Evolutionary conservation across 345 rosid genomes (phyloP).

Genomic region (Linum usitatissimum): DNA sequence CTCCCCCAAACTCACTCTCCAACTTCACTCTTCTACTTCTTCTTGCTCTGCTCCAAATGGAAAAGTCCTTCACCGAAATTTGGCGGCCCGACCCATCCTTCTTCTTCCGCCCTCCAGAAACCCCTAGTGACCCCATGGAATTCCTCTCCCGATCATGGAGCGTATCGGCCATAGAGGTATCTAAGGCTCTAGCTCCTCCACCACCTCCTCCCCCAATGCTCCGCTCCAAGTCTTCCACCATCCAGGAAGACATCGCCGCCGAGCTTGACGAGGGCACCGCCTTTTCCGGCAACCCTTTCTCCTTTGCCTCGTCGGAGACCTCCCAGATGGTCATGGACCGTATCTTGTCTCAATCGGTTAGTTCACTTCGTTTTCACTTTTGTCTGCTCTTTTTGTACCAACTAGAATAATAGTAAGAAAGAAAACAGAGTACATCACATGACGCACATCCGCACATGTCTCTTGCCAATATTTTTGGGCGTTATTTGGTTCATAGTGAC

Average conservation of each 20-base stretch:
- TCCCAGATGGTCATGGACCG: conserved; percentile 98
- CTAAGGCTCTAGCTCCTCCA: conserved; percentile 54
- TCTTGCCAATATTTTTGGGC: background rate
- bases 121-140: conserved; percentile 91
- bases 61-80: conserved; percentile 1
- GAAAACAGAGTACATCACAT: background rate
- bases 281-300: conserved; percentile 80
- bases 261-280: conserved; percentile 49
- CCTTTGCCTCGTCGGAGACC: conserved; percentile 89
- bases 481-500: no score
- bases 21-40: background rate
- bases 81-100: conserved; percentile 5
- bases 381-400: background rate
- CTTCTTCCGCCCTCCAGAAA: conserved; percentile 69
- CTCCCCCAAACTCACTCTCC: background rate
- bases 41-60: background rate
- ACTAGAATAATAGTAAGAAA: background rate
- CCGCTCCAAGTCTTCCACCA: conserved; percentile 13
- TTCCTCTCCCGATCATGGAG: conserved; percentile 96
- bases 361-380: conserved; percentile 9
- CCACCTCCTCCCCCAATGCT: conserved; percentile 33
- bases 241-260: conserved; percentile 57
- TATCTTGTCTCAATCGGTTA: conserved; percentile 97
- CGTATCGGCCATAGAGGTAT: conserved; percentile 71
- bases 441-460: background rate